Evolutionary conservation across 805 yeast genomes (phyloP).

Genomic region (Kuraishia cidri): DNA sequence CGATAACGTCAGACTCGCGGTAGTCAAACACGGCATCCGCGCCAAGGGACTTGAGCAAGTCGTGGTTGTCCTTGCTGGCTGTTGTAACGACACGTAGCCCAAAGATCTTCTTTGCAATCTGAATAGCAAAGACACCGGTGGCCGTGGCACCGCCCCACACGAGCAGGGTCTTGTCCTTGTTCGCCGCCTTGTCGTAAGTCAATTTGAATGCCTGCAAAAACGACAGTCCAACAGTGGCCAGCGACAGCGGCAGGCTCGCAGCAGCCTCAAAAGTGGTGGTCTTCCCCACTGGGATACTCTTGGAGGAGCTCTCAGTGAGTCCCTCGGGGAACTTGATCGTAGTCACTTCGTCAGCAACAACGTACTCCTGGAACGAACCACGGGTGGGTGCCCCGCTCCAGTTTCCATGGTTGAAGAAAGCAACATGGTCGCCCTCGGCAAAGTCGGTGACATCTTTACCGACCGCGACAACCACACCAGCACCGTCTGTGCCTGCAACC

Average conservation of each 20-base stretch:
- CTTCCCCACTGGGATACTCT: conserved; percentile 23
- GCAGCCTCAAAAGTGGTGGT: conserved; percentile 54
- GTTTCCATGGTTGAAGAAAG: conserved; percentile 39
- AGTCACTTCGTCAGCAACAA: conserved; percentile 24
- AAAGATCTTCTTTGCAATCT: conserved; percentile 38
- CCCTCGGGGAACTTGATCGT: conserved; percentile 21
- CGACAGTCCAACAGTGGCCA: conserved; percentile 37
- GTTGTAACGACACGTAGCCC: conserved; percentile 22
- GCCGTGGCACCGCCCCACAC: conserved; percentile 68
- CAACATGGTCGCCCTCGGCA: conserved; percentile 36
- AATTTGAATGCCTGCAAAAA: conserved; percentile 23
- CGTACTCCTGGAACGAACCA: conserved; percentile 57
- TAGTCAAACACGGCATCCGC: conserved; percentile 26
- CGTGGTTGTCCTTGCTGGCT: conserved; percentile 16
- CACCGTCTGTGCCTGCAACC: conserved; percentile 50
- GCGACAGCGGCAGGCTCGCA: conserved; percentile 47
- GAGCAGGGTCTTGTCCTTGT: conserved; percentile 29
- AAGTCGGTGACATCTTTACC: background rate
- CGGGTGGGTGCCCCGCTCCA: conserved; percentile 26
- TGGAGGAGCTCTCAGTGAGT: conserved; percentile 10
- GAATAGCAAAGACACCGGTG: conserved; percentile 49
- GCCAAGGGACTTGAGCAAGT: conserved; percentile 16
- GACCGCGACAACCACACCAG: conserved; percentile 40
- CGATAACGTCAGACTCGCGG: conserved; percentile 18
- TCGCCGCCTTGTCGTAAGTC: conserved; percentile 10